phyloP scores from a whole-genome alignment of 2,329 filamentous ascomycete genomes.

The Sphaceloma murrayae region DNA sequence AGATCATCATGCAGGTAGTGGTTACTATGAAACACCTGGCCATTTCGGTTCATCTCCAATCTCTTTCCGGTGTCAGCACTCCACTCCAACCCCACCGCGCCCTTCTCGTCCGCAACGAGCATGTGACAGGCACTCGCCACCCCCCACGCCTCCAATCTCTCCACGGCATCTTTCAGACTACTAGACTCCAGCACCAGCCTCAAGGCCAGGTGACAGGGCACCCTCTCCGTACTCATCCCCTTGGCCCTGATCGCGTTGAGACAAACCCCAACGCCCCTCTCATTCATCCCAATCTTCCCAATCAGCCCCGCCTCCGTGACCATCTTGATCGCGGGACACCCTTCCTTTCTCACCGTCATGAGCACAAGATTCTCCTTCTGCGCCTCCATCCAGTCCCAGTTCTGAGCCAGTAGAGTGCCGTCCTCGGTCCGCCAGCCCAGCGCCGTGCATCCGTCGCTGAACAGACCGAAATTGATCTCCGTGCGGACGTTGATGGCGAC shows the following conservation, averaged over 20 bases:
- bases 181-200: constrained; percentile 45
- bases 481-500: constrained; percentile 49
- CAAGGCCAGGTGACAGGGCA: constrained; percentile 55
- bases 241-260: constrained; percentile 53
- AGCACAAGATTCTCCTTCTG: constrained; percentile 44
- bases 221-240: constrained; percentile 41
- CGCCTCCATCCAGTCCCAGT: constrained; percentile 51
- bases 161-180: constrained; percentile 40
- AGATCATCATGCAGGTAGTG: constrained; percentile 35
- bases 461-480: constrained; percentile 49
- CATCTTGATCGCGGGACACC: constrained; percentile 43
- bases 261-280: constrained; percentile 47
- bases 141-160: constrained; percentile 36
- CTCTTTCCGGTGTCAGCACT: constrained; percentile 27
- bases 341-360: constrained; percentile 36
- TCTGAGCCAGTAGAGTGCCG: constrained; percentile 42
- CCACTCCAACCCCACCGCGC: constrained; percentile 44
- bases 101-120: constrained; percentile 41
- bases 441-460: constrained; percentile 49
- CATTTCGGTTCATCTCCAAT: constrained; percentile 27
- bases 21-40: constrained; percentile 36
- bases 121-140: constrained; percentile 48
- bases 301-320: constrained; percentile 53
- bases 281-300: constrained; percentile 58
- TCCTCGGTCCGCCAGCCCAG: constrained; percentile 33